Evolutionary conservation across 495 filamentous ascomycete genomes (phyloP), one percentile per base, ranked within the genome.

Genomic region (Penicillium flavigenum): DNA sequence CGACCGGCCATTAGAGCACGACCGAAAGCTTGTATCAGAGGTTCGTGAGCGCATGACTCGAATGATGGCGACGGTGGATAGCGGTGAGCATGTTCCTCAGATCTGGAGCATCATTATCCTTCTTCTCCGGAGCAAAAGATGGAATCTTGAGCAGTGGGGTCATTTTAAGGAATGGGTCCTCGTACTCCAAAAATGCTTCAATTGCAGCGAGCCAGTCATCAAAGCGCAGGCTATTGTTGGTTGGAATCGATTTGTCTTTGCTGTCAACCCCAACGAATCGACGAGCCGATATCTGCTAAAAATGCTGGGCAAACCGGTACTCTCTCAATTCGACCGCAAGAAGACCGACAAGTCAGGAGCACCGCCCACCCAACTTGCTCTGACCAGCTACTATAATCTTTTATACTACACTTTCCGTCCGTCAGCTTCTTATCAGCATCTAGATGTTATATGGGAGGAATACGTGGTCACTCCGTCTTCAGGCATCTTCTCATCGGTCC

Each of bases 351-450:
- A 83, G 55, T 75, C 79, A 14, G 74, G 79, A 5, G 79, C 83
- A 26, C 76, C 83, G 20, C 70, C 83, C 7, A 81, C 81, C 11
- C 81, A 83, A 47, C 73, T 84, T 1, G 83, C 88, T 16, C 62
- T 91, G 34, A 79, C 81, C 2, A 88, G 87, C 38, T 85, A 93
- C 54, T 88, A 86, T 63, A 88, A 87, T 48, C 76, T 98, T 0
- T 79, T 96, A 1, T 96, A 97, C 71, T 97, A 96, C 65, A 77
- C 87, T 1, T 86, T 98, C 57, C 85, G 85, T 22, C 91, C 93
- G 5, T 84, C 79, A 16, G 78, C 84, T 7, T 72, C 79, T 17
- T 65, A 74, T 16, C 71, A 77, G 16, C 84, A 89, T 53, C 73
- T 93, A 10, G 90, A 92, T 58, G 68, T 77, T 0, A 88, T 88